phyloP scores from a whole-genome alignment of 2,329 filamentous ascomycete genomes.

The Penicillium sp. region DNA sequence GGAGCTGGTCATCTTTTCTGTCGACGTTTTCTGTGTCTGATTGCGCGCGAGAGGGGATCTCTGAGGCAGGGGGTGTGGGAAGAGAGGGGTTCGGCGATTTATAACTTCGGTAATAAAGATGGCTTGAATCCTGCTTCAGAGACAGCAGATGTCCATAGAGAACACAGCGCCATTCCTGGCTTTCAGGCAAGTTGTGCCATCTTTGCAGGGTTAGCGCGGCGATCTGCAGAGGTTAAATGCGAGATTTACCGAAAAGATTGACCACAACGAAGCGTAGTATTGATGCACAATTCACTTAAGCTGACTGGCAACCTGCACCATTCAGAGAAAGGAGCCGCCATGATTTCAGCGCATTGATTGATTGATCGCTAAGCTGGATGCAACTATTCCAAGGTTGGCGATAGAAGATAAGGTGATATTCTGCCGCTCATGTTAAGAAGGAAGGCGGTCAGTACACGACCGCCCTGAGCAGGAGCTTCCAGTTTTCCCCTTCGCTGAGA shows the following conservation, averaged over 20 bases:
- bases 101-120: slow-evolving; percentile 76
- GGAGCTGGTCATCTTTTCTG: slow-evolving; percentile 61
- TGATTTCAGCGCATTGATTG: no score
- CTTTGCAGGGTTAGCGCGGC: slow-evolving; percentile 42
- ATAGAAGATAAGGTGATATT: slow-evolving; percentile 12
- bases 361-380: background rate
- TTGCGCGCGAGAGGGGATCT: slow-evolving; percentile 35
- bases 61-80: slow-evolving; percentile 33
- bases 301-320: slow-evolving; percentile 86
- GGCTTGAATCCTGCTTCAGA: slow-evolving; percentile 73
- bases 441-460: slow-evolving; percentile 28
- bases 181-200: slow-evolving; percentile 73
- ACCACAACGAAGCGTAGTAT: slow-evolving; percentile 89
- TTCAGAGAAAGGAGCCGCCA: slow-evolving; percentile 56
- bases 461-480: slow-evolving; percentile 26
- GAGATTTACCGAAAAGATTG: slow-evolving; percentile 76
- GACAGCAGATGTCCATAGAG: slow-evolving; percentile 81
- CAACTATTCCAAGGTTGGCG: background rate
- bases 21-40: slow-evolving; percentile 10
- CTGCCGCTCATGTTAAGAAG: slow-evolving; percentile 18
- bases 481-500: slow-evolving; percentile 33
- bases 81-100: slow-evolving; percentile 32
- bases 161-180: slow-evolving; percentile 86
- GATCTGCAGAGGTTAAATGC: background rate
- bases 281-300: slow-evolving; percentile 83